A percentile compares a stretch with the other conserved stretches of the same genome.
Conservation (phyloP, 805 yeast species). For the Candida caryicola region DNA sequence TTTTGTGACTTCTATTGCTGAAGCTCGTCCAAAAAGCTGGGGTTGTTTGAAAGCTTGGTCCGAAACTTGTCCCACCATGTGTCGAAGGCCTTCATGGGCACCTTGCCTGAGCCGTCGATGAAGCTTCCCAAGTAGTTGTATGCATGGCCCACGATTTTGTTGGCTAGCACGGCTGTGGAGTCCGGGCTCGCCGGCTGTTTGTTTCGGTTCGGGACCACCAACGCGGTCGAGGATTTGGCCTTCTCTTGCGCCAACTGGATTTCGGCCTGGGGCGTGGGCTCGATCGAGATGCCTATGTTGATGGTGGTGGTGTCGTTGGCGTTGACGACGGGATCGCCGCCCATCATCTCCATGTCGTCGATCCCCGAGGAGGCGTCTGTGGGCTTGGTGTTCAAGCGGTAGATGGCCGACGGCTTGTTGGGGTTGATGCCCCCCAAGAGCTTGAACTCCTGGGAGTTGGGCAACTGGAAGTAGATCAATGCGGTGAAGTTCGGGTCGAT, state of each 20-base stretch:
- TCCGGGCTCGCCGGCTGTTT: slow-evolving; percentile 20
- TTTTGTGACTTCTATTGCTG: slow-evolving; percentile 9
- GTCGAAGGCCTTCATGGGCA: slow-evolving; percentile 83
- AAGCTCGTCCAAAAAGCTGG: slow-evolving; percentile 64
- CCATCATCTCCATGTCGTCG: slow-evolving; percentile 37
- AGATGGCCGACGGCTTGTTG: slow-evolving; percentile 87
- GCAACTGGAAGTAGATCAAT: slow-evolving; percentile 82
- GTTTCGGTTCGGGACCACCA: slow-evolving; percentile 18
- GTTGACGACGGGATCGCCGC: slow-evolving; percentile 28
- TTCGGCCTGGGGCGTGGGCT: slow-evolving; percentile 68
- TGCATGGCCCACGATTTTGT: slow-evolving; percentile 86
- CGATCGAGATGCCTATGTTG: slow-evolving; percentile 86
- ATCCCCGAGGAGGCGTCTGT: slow-evolving; percentile 14
- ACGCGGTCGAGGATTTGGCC: slow-evolving; percentile 5
- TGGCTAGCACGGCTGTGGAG: slow-evolving; percentile 61
- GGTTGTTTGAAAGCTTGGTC: slow-evolving; percentile 71
- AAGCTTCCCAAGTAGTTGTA: slow-evolving; percentile 90
- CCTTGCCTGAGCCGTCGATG: slow-evolving; percentile 73
- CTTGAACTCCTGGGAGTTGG: slow-evolving; percentile 57
- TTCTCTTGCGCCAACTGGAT: slow-evolving; percentile 39
- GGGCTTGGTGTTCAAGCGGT: slow-evolving; percentile 57
- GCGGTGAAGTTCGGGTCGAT: slow-evolving; percentile 72
- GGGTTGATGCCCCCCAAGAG: slow-evolving; percentile 62
- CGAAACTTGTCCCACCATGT: slow-evolving; percentile 95
- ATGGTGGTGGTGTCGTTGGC: slow-evolving; percentile 25